Base-by-base conservation (phyloP, 2,329 filamentous ascomycete genomes). In the Coniochaeta ligniaria region DNA sequence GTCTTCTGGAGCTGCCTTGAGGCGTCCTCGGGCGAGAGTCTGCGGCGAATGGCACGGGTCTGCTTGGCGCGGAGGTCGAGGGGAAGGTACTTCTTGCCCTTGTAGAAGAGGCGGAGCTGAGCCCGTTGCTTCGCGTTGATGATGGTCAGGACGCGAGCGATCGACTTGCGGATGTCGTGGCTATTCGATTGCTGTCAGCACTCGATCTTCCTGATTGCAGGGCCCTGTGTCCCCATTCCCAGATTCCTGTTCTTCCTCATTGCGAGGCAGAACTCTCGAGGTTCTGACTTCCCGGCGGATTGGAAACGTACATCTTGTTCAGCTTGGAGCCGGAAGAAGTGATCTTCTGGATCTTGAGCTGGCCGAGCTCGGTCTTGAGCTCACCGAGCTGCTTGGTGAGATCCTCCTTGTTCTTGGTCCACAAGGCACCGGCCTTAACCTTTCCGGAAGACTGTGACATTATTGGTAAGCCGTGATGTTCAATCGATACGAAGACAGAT, bases 71-170 rank as follows among this genome's bases (percentile, higher is more conserved):
- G 91, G 84, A 99, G 93, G 80, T 99, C 96, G 78, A 99, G 92
- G 68, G 95, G 95, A 68, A 92, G 83, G 87, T 97, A 97, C 87
- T 97, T 98, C 91, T 98, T 98, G 89, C 90, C 90, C 87, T 96
- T 96, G 89, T 99, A 99, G 90, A 98, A 98, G 71, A 98, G 86
- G 74, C 93, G 92, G 74, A 99, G 92, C 84, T 98, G 93, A 70
- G 92, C 85, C 79, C 96, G 90, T 86, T 99, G 95, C 88, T 96
- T 98, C 82, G 92, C 90, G 87, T 98, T 99, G 89, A 99, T 96
- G 84, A 99, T 87, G 80, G 95, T 99, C 74, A 99, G 89, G 81
- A 97, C 91, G 77, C 94, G 93, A 76, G 95, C 96, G 81, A 99
- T 97, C 69, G 93, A 96, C 88, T 99, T 99, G 86, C 95, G 93